Base-by-base conservation (phyloP, 2,329 filamentous ascomycete genomes). In the Zymoseptoria tritici region DNA sequence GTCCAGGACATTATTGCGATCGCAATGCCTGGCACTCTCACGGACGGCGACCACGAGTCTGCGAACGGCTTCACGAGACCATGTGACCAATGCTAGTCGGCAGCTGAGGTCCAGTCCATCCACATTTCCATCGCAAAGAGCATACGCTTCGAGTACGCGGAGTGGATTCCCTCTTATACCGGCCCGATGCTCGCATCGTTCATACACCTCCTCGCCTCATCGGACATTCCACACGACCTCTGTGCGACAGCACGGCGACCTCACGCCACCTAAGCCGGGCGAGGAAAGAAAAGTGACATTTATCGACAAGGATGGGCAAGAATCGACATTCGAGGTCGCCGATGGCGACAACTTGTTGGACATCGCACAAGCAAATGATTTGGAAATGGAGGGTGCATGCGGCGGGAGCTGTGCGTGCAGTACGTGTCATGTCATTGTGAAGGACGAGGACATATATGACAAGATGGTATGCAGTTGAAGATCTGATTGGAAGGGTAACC, bases 331-430 rank as follows among this genome's bases (percentile, higher is more conserved):
- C 69, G 85, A 88, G 61, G 93, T 97, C 8, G 80, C 85, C 13
- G 85, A 89, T 68, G 94, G 94, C 55, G 91, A 96, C 76, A 99
- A 99, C 75, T 80, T 99, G 57, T 82, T 99, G 57, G 93, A 97
- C 71, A 93, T 99, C 71, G 94, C 93, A 21, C 93, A 97, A 74
- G 90, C 89, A 52, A 85, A 97, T 75, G 93, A 97, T 71, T 80
- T 99, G 50, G 94, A 99, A 75, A 97, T 99, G 93, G 94, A 99
- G 80, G 85, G 94, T 62, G 94, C 94, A 11, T 99, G 94, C 72
- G 94, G 94, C 67, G 94, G 91, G 21, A 94, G 90, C 36, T 96
- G 91, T 76, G 91, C 91, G 57, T 96, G 91, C 78, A 94, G 89
- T 59, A 96, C 91, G 5, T 96, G 91, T 78, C 91, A 96, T 77